Percentiles rank a stretch among this genome's conserved stretches.
These are phyloP conservation scores for Narthecium ossifragum DNA, from an alignment of 106 monocot genomes.

Conservation along the genomic window DNA sequence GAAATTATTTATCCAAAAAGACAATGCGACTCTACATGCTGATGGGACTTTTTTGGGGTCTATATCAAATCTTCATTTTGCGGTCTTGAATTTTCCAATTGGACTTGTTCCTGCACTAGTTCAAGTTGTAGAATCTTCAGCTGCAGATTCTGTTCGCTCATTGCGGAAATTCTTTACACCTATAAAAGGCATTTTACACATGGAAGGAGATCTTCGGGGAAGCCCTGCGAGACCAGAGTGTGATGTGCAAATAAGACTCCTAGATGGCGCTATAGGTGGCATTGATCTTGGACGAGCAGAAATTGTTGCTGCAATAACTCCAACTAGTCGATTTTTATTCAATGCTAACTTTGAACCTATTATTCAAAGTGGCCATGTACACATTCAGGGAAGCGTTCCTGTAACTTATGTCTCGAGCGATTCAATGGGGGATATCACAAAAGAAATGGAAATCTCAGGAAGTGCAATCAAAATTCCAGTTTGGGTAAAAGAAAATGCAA, in stretches of 20 bases:
- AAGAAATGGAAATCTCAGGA: constrained; percentile 32
- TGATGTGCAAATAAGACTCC: constrained; percentile 94
- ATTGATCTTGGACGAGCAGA: constrained; percentile 96
- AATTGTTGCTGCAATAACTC: constrained; percentile 83
- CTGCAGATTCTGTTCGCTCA: constrained; percentile 57
- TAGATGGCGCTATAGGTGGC: constrained; percentile 91
- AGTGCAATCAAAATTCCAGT: constrained; percentile 46
- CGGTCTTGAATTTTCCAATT: constrained; percentile 94
- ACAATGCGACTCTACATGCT: constrained; percentile 98
- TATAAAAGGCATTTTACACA: constrained; percentile 93
- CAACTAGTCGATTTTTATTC: constrained; percentile 75
- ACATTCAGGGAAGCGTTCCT: constrained; percentile 96
- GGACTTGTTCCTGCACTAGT: constrained; percentile 83
- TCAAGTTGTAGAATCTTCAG: constrained; percentile 79
- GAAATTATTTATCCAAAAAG: constrained; percentile 91
- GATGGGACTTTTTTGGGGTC: constrained; percentile 89
- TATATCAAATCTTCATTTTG: constrained; percentile 95
- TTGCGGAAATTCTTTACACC: constrained; percentile 76
- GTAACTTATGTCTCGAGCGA: constrained; percentile 62
- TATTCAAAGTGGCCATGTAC: constrained; percentile 93
- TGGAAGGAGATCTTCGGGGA: constrained; percentile 98
- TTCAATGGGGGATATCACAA: constrained; percentile 30
- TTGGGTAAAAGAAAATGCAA: constrained; percentile 78
- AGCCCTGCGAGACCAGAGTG: constrained; percentile 87
- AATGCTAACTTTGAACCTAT: constrained; percentile 96